Conservation (phyloP, 2,329 filamentous ascomycete species). For the Tolypocladium album region DNA sequence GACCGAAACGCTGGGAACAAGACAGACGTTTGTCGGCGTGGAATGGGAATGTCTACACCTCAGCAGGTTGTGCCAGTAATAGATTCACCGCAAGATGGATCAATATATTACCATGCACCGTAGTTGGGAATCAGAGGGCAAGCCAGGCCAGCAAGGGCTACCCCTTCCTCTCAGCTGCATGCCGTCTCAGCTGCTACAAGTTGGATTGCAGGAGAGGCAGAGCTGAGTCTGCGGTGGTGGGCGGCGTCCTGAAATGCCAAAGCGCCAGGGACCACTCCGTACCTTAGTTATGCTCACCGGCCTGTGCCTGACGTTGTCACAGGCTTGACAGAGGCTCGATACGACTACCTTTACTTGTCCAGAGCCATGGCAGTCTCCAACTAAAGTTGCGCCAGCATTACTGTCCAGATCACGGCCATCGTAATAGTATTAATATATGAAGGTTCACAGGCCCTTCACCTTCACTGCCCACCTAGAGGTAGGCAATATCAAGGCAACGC, state of each 20-base stretch:
- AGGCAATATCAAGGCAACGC: no score
- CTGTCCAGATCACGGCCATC: background rate
- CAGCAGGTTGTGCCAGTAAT: background rate
- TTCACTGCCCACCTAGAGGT: no score
- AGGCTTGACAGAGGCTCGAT: no score
- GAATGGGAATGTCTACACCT: background rate
- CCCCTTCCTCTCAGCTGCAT: background rate
- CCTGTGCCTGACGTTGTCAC: background rate
- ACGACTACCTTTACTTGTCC: background rate
- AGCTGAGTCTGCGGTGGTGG: background rate
- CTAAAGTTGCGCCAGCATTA: no score
- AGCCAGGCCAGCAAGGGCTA: no score
- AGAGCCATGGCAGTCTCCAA: no score
- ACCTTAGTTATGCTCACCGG: no score
- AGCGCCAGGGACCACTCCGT: background rate
- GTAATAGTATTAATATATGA: no score
- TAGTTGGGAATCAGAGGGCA: no score
- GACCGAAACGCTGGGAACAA: background rate
- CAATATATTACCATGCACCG: no score
- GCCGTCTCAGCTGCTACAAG: background rate
- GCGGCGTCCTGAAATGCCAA: background rate
- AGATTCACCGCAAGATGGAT: background rate
- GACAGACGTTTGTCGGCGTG: background rate
- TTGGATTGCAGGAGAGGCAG: background rate
- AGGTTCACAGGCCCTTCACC: background rate